Base-by-base conservation (phyloP, 371 early-diverging fungal genomes). In the Mucor racemosus region DNA sequence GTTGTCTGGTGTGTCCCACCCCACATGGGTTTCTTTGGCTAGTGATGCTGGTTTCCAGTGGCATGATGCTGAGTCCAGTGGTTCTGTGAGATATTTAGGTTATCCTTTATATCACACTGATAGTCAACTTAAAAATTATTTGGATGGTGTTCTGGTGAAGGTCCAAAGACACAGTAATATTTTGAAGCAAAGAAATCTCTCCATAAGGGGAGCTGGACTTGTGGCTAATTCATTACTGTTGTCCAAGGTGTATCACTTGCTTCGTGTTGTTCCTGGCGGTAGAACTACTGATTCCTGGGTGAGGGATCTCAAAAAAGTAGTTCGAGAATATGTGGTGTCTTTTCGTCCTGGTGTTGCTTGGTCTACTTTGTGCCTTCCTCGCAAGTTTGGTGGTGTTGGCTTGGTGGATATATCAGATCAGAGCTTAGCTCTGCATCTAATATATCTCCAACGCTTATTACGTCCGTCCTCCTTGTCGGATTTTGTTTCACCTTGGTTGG, bases 211-310 rank as follows among this genome's bases (percentile, higher is more conserved):
- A 34, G 2, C 9, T 1, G n/a, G 57, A 11, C n/a, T 61, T 3
- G 44, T 70, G 10, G 54, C 66, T 7, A 70, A 65, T 26, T 70
- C 70, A 0, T n/a, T 70, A 3, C 15, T 70, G 7, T 46, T 65
- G 6, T 58, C 58, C 19, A 8, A 13, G 13, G 7, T 70, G 3
- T 70, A 56, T 48, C 66, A 62, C 41, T 5, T 70, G 1, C 53
- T 70, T 0, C 42, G 42, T 42, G 42, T 42, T 42, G 15, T 42
- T 42, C 42, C 42, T 42, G 42, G 42, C 8, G 42, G 42, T 5
- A 0, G 9, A 9, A 15, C 42, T 42, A 42, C 42, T 13, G 42
- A 11, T 7, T 42, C 42, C 9, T 42, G 42, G 42, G 11, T 42
- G 42, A 42, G 5, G 42, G 1, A 7, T 42, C 42, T 42, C 42